phyloP scores from a whole-genome alignment of 2,329 filamentous ascomycete genomes.

The Talaromyces islandicus region DNA sequence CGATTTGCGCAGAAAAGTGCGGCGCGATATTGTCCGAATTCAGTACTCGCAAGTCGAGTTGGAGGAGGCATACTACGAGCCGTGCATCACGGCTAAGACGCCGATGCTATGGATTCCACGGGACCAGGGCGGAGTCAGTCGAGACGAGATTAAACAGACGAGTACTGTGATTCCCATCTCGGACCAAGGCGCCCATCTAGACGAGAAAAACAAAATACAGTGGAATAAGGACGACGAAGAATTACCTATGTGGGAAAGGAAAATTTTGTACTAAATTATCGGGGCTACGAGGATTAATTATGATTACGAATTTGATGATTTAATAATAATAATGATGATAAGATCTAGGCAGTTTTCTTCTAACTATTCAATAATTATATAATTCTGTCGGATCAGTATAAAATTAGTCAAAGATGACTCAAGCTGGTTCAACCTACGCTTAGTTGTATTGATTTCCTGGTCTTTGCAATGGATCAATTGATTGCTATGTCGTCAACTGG shows the following conservation, averaged over 20 bases:
- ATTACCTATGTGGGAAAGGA: constrained; percentile 52
- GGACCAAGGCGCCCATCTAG: constrained; percentile 65
- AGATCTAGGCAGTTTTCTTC: no score
- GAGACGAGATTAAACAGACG: constrained; percentile 70
- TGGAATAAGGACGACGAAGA: constrained; percentile 54
- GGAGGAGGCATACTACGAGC: constrained; percentile 66
- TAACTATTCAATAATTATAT: background rate
- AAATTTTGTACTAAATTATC: constrained; percentile 40
- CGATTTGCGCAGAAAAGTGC: constrained; percentile 64
- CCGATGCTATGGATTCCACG: constrained; percentile 76
- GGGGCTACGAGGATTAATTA: background rate
- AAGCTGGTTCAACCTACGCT: no score
- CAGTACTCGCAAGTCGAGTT: constrained; percentile 58
- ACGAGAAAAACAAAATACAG: constrained; percentile 62
- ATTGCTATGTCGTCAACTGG: no score
- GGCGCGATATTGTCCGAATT: constrained; percentile 50
- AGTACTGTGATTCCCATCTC: constrained; percentile 68
- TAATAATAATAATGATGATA: no score
- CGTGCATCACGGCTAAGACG: constrained; percentile 55
- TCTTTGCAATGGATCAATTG: no score
- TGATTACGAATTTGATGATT: background rate
- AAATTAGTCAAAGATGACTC: background rate
- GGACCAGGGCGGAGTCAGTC: constrained; percentile 67
- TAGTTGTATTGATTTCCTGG: no score
- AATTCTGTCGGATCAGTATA: background rate